Percentiles rank a stretch among this genome's conserved stretches.
phyloP scores from a whole-genome alignment of 345 rosid genomes.

The Kandelia obovata region DNA sequence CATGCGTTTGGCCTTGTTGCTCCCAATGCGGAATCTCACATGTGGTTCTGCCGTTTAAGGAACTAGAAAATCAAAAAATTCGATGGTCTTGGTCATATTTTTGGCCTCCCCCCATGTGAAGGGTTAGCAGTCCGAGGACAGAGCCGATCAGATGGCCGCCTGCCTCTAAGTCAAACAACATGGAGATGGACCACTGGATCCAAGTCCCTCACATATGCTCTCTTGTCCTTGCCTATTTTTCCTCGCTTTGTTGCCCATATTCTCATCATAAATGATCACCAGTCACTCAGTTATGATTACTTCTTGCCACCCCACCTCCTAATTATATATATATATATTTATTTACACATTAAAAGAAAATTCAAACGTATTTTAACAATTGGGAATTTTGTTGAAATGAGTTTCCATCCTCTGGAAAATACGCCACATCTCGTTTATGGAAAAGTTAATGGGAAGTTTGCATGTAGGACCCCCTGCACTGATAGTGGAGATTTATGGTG shows the following conservation, averaged over 20 bases:
- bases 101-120: slow-evolving; percentile 24
- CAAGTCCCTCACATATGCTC: background rate
- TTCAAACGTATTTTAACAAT: no score
- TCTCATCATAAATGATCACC: background rate
- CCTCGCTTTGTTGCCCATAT: slow-evolving; percentile 8
- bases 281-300: no score
- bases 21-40: slow-evolving; percentile 23
- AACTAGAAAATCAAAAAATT: slow-evolving; percentile 15
- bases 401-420: no score
- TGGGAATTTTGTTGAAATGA: no score
- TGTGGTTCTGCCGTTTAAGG: slow-evolving; percentile 33
- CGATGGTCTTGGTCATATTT: slow-evolving; percentile 26
- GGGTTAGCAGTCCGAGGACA: slow-evolving; percentile 21
- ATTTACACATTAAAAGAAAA: no score
- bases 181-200: slow-evolving; percentile 14
- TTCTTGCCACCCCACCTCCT: no score
- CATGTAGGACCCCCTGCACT: no score
- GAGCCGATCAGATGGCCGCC: slow-evolving; percentile 14
- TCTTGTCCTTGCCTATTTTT: background rate
- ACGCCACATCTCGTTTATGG: no score
- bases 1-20: background rate
- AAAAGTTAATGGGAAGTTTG: no score
- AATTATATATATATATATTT: no score
- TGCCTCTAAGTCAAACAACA: slow-evolving; percentile 27
- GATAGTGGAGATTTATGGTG: no score